Evolutionary conservation across 225 moss, liverwort and hornwort species (phyloP).

Genomic region (Polytrichum commune): DNA sequence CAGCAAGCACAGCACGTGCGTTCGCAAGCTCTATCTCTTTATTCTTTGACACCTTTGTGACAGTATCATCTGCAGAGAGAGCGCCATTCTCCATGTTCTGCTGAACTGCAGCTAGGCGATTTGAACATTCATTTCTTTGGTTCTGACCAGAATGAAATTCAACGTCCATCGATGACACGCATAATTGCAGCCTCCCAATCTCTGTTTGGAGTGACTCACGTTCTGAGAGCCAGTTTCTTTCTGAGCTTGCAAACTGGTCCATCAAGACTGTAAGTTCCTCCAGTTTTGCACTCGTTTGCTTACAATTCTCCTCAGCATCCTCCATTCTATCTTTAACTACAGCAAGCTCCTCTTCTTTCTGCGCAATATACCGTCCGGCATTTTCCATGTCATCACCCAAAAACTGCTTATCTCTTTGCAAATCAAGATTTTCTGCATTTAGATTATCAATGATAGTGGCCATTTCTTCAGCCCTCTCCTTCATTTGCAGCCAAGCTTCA

Average conservation of each 20-base stretch:
- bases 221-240: conserved; percentile 33
- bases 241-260: conserved; percentile 34
- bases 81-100: conserved; percentile 24
- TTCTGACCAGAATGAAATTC: conserved; percentile 24
- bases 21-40: conserved; percentile 25
- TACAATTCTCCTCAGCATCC: conserved; percentile 24
- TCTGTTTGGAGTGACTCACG: conserved; percentile 22
- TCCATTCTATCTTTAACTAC: conserved; percentile 18
- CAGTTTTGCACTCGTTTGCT: conserved; percentile 29
- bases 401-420: conserved; percentile 34
- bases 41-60: conserved; percentile 12
- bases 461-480: conserved; percentile 42
- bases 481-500: conserved; percentile 34
- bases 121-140: conserved; percentile 15
- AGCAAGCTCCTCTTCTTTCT: conserved; percentile 32
- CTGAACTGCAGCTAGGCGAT: conserved; percentile 17
- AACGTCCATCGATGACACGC: conserved; percentile 21
- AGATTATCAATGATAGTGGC: conserved; percentile 34
- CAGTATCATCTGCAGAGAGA: conserved; percentile 25
- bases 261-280: conserved; percentile 27
- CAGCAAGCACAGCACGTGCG: conserved; percentile 15
- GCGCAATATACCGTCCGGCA: conserved; percentile 14
- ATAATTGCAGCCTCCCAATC: conserved; percentile 29
- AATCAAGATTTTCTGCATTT: conserved; percentile 41
- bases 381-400: conserved; percentile 22